Conservation (phyloP, 306 rosid species). For the Lathyrus sativus region DNA sequence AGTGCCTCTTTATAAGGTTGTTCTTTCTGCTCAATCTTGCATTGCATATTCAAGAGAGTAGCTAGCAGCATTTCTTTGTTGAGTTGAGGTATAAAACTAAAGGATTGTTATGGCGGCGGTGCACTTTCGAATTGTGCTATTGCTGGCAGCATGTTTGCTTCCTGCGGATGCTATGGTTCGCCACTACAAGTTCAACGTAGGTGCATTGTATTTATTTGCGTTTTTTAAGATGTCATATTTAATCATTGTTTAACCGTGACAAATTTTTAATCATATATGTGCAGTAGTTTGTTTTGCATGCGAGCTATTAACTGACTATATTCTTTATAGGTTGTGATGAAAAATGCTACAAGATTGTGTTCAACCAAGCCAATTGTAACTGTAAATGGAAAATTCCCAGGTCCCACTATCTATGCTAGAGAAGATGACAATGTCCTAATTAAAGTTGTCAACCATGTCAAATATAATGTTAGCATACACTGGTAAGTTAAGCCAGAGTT, state of each 20-base stretch:
- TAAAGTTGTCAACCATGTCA: slow-evolving; percentile 71
- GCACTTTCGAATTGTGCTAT: slow-evolving; percentile 18
- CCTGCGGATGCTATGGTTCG: slow-evolving; percentile 49
- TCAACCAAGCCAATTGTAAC: slow-evolving; percentile 57
- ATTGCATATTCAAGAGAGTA: slow-evolving; percentile 24
- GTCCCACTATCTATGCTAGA: slow-evolving; percentile 59
- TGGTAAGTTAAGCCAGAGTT: slow-evolving; percentile 50
- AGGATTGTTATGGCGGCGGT: slow-evolving; percentile 21
- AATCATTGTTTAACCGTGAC: no score
- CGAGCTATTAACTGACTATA: slow-evolving; percentile 32
- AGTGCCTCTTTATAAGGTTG: slow-evolving; percentile 43
- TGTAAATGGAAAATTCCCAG: slow-evolving; percentile 53
- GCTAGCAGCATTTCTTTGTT: slow-evolving; percentile 22
- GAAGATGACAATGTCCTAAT: slow-evolving; percentile 56
- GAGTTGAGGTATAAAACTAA: slow-evolving; percentile 11
- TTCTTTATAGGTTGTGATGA: slow-evolving; percentile 48
- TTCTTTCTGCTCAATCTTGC: slow-evolving; percentile 5
- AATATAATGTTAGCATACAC: slow-evolving; percentile 80
- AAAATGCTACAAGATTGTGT: slow-evolving; percentile 54
- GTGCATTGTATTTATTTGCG: slow-evolving; percentile 29
- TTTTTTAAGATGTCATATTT: no score
- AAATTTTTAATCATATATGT: no score
- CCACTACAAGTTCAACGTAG: slow-evolving; percentile 52
- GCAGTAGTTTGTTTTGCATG: no score
- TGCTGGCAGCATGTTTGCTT: slow-evolving; percentile 33